These are phyloP conservation scores for Acacia crassicarpa DNA, from an alignment of 306 rosid species.

Conservation along the genomic window DNA sequence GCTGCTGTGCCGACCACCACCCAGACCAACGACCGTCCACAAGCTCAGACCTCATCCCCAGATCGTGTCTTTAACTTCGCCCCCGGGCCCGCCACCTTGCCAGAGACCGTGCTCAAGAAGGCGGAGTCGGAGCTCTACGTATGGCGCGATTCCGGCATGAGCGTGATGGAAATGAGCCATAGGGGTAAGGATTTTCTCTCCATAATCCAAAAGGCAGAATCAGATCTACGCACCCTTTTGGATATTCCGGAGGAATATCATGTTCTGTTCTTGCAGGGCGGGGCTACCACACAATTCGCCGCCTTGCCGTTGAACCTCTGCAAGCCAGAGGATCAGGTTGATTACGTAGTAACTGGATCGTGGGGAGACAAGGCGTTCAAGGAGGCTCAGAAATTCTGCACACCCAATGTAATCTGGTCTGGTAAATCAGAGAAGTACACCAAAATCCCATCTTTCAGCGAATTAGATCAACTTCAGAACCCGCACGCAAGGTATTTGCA, in stretches of 20 bases:
- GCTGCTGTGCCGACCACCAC: slow-evolving; percentile 41
- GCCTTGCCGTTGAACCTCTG: slow-evolving; percentile 71
- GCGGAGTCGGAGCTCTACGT: slow-evolving; percentile 85
- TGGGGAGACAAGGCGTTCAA: slow-evolving; percentile 92
- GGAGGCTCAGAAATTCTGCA: slow-evolving; percentile 80
- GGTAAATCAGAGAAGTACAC: slow-evolving; percentile 90
- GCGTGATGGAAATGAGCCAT: slow-evolving; percentile 99
- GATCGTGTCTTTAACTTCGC: slow-evolving; percentile 94
- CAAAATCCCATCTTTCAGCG: slow-evolving; percentile 59
- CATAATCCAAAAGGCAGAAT: slow-evolving; percentile 81
- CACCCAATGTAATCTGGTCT: slow-evolving; percentile 81
- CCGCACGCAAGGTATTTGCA: slow-evolving; percentile 70
- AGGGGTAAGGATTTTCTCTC: slow-evolving; percentile 86
- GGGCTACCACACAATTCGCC: slow-evolving; percentile 97
- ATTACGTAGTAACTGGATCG: slow-evolving; percentile 80
- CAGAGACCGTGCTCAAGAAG: slow-evolving; percentile 71
- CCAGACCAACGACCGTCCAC: slow-evolving; percentile 31
- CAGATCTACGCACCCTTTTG: slow-evolving; percentile 80
- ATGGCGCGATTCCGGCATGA: slow-evolving; percentile 97
- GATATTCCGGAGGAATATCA: slow-evolving; percentile 61
- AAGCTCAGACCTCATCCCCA: slow-evolving; percentile 36
- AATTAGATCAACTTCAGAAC: slow-evolving; percentile 50
- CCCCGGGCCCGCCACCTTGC: slow-evolving; percentile 89
- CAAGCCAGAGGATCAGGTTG: slow-evolving; percentile 49
- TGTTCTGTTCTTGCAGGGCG: slow-evolving; percentile 91